These are phyloP conservation scores for Rhododendron griersonianum DNA, from an alignment of 148 eudicot genomes.

Conservation along the genomic window DNA sequence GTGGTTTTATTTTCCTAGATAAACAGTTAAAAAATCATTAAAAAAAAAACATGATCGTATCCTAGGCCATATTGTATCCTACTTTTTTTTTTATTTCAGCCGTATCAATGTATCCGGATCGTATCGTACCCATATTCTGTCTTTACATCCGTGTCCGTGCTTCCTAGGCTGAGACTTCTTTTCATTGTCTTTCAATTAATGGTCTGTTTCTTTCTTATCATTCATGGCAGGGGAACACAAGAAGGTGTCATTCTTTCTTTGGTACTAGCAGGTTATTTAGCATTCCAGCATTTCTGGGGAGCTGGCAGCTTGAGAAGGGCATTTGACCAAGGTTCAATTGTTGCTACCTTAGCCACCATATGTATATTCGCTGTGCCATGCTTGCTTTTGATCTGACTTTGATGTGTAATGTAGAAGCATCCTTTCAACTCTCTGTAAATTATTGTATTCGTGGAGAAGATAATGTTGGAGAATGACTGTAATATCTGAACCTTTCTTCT, in stretches of 20 bases:
- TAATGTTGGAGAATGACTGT: not conserved
- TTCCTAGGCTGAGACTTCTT: not conserved
- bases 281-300: conserved; percentile 75
- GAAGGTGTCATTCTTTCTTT: conserved; percentile 62
- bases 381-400: conserved; percentile 50
- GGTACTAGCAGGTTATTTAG: conserved; percentile 64
- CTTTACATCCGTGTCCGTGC: not conserved
- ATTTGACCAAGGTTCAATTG: conserved; percentile 67
- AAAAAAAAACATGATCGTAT: not conserved
- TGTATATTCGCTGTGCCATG: conserved; percentile 46
- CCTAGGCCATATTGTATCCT: not conserved
- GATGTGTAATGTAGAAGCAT: not conserved
- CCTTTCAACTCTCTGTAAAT: not conserved
- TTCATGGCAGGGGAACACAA: conserved; percentile 59
- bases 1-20: not conserved
- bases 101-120: not conserved
- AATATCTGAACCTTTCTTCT: not conserved
- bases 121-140: not conserved
- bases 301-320: conserved; percentile 69
- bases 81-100: not conserved
- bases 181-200: not conserved
- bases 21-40: not conserved
- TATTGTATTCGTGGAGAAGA: not conserved
- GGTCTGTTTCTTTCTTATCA: not conserved
- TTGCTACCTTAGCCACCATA: conserved; percentile 67